These are phyloP conservation scores for Arthrobotrys conoides DNA, from an alignment of 2,329 filamentous ascomycete species.

Conservation along the genomic window DNA sequence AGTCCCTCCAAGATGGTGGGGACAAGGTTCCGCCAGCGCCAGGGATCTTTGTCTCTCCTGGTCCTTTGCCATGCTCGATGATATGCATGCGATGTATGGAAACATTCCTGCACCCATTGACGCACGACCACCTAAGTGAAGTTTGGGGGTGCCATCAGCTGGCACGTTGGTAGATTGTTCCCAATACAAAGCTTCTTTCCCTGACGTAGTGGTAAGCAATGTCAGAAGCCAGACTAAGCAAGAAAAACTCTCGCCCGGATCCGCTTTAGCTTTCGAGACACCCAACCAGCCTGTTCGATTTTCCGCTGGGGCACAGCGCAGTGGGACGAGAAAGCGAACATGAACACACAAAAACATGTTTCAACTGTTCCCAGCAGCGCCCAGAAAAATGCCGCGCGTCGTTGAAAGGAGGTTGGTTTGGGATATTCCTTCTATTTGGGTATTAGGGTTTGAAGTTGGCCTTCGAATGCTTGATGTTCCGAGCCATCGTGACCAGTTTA, in stretches of 20 bases:
- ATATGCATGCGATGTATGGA: conserved; percentile 51
- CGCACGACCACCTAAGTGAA: conserved; percentile 16
- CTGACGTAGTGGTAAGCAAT: conserved; percentile 38
- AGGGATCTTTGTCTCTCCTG: conserved; percentile 32
- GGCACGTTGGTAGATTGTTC: conserved; percentile 35
- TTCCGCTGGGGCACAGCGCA: conserved; percentile 18
- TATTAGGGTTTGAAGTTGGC: conserved; percentile 13
- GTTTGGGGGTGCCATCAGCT: conserved; percentile 38
- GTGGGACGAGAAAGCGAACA: conserved; percentile 8
- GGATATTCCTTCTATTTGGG: conserved; percentile 30
- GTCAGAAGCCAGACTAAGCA: neutral
- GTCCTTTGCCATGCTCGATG: conserved; percentile 40
- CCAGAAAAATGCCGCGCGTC: conserved; percentile 51
- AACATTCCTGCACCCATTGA: conserved; percentile 28
- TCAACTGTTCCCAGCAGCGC: conserved; percentile 39
- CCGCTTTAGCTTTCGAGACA: conserved; percentile 42
- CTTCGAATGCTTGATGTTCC: conserved; percentile 23
- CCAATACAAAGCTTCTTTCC: conserved; percentile 25
- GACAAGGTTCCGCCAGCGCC: conserved; percentile 37
- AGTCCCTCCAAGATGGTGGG: conserved; percentile 26
- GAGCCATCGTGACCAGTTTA: conserved; percentile 40
- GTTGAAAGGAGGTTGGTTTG: conserved; percentile 18
- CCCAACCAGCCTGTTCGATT: conserved; percentile 16
- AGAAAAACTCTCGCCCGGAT: conserved; percentile 48
- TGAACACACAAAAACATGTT: conserved; percentile 31